Evolutionary conservation across 2,329 filamentous ascomycete genomes (phyloP).

Genomic region (Venturia aucupariae): DNA sequence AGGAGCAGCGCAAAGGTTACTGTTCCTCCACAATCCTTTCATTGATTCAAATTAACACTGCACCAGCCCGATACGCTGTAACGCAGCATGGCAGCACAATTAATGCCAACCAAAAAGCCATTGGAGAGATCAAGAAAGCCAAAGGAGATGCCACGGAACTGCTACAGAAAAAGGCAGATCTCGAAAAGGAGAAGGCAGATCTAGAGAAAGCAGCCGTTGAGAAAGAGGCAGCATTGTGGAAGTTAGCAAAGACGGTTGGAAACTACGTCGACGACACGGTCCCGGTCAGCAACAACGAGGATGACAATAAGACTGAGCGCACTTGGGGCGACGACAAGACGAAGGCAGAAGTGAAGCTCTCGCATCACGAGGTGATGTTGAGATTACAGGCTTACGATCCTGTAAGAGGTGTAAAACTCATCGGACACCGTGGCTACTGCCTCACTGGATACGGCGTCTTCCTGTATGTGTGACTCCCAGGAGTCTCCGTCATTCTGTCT

Average conservation of each 20-base stretch:
- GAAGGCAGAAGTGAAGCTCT: constrained; percentile 74
- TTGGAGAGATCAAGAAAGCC: constrained; percentile 85
- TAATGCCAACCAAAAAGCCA: constrained; percentile 83
- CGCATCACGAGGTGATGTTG: constrained; percentile 88
- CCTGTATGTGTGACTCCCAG: constrained; percentile 46
- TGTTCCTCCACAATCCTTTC: not conserved
- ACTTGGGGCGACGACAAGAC: constrained; percentile 74
- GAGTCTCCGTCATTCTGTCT: not conserved
- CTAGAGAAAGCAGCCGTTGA: constrained; percentile 63
- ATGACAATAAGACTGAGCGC: constrained; percentile 69
- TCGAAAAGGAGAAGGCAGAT: constrained; percentile 75
- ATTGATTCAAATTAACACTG: not conserved
- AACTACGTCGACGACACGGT: constrained; percentile 89
- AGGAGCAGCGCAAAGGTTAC: constrained; percentile 60
- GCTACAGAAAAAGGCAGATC: constrained; percentile 63
- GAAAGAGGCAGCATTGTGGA: constrained; percentile 65
- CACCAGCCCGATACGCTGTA: constrained; percentile 59
- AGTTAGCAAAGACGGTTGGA: constrained; percentile 75
- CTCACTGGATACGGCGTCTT: constrained; percentile 83
- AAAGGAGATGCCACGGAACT: constrained; percentile 82
- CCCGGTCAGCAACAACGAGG: constrained; percentile 75
- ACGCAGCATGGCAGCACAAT: constrained; percentile 76
- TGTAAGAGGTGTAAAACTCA: constrained; percentile 85
- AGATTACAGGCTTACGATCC: constrained; percentile 87
- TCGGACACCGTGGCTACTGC: constrained; percentile 91